These are phyloP conservation scores for Saccharomycopsis babjevae DNA, from an alignment of 805 yeast genomes.

Conservation along the genomic window DNA sequence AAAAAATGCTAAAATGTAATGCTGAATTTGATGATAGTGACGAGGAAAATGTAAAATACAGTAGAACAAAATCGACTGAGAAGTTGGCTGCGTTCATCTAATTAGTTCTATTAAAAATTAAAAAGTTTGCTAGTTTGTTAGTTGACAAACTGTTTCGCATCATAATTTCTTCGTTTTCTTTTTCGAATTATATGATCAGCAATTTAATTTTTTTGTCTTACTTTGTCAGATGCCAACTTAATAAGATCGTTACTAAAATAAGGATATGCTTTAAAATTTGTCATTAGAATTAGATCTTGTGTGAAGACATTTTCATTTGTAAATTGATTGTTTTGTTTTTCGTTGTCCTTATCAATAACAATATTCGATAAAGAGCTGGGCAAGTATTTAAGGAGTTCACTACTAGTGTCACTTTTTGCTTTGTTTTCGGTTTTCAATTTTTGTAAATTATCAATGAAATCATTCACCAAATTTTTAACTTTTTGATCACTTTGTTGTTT, in stretches of 20 bases:
- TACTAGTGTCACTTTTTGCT: neutral
- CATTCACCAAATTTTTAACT: conserved; percentile 8
- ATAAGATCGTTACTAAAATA: neutral
- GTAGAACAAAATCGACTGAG: too few relatives aligned
- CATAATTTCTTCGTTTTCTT: too few relatives aligned
- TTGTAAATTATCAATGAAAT: conserved; percentile 7
- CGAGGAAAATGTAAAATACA: neutral
- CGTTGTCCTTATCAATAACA: neutral
- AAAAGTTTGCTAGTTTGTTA: too few relatives aligned
- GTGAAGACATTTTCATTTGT: neutral
- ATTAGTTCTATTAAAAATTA: too few relatives aligned
- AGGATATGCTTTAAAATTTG: neutral
- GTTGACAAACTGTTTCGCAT: too few relatives aligned
- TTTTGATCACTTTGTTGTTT: conserved; percentile 2
- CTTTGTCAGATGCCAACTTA: neutral
- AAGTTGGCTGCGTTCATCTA: too few relatives aligned
- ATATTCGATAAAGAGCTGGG: conserved; percentile 7
- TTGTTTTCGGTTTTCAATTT: conserved; percentile 7
- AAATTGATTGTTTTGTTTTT: neutral
- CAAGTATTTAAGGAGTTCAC: conserved; percentile 5
- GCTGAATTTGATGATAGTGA: neutral
- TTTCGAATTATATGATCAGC: too few relatives aligned
- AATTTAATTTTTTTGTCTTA: neutral
- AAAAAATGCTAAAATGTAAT: too few relatives aligned
- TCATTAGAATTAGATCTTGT: neutral